phyloP scores from a whole-genome alignment of 2,329 filamentous ascomycete species.

The Aspergillus piperis region DNA sequence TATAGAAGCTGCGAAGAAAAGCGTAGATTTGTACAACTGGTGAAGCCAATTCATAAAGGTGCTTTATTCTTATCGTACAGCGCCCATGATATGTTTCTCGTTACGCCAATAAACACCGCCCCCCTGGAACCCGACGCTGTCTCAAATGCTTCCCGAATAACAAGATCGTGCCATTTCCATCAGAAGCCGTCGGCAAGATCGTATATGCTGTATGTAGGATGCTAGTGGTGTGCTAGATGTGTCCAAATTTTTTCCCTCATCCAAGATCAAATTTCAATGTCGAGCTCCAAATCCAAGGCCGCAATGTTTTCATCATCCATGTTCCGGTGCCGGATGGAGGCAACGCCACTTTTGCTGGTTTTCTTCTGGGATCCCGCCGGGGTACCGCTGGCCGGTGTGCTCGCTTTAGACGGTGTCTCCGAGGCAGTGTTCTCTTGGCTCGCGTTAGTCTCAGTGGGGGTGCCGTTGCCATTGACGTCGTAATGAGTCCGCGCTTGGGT shows the following conservation, averaged over 20 bases:
- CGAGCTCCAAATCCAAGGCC: constrained; percentile 83
- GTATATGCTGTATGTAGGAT: not conserved
- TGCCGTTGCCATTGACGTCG: constrained; percentile 55
- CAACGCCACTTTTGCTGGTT: constrained; percentile 50
- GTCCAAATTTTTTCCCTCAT: not conserved
- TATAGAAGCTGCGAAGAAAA: not conserved
- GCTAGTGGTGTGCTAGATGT: not conserved
- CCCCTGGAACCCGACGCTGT: constrained; percentile 15
- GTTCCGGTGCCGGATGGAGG: constrained; percentile 73
- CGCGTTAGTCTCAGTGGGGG: constrained; percentile 31
- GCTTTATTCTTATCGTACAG: constrained; percentile 16
- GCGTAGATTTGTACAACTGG: not conserved
- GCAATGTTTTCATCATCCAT: constrained; percentile 94
- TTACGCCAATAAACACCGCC: constrained; percentile 21
- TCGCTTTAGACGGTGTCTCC: constrained; percentile 54
- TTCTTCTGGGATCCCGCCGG: constrained; percentile 34
- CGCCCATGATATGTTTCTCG: not conserved
- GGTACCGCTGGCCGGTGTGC: constrained; percentile 54
- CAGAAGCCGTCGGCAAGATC: not conserved
- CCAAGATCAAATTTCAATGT: constrained; percentile 71
- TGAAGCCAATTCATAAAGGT: not conserved
- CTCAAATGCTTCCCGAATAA: constrained; percentile 7
- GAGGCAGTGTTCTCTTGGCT: constrained; percentile 53
- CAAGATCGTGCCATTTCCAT: not conserved
- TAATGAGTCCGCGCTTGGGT: constrained; percentile 70